phyloP scores from a whole-genome alignment of 805 yeast genomes.

The Ogataea trehaloabstinens region DNA sequence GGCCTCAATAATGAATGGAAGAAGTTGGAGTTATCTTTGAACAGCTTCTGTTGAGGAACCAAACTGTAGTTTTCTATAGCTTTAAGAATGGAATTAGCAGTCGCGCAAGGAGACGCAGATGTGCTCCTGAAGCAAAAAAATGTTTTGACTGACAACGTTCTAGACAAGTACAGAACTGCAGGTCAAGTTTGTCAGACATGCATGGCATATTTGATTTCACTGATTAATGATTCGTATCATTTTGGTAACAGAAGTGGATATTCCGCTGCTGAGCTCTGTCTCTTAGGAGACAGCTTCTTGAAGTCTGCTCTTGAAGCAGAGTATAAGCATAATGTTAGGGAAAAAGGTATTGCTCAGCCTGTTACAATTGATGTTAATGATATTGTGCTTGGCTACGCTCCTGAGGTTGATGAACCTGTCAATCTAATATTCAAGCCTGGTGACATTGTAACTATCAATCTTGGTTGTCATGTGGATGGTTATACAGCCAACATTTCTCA shows the following conservation, averaged over 20 bases:
- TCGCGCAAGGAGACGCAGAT: slow-evolving; percentile 72
- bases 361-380: slow-evolving; percentile 84
- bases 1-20: too few relatives aligned
- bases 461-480: slow-evolving; percentile 95
- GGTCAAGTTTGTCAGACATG: slow-evolving; percentile 89
- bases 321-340: slow-evolving; percentile 64
- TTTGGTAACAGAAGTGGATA: slow-evolving; percentile 46
- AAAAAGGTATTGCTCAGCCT: slow-evolving; percentile 93
- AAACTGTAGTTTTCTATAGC: too few relatives aligned
- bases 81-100: slow-evolving; percentile 63
- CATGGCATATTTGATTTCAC: slow-evolving; percentile 58
- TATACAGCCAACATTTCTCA: slow-evolving; percentile 86
- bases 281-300: slow-evolving; percentile 77
- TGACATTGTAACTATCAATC: slow-evolving; percentile 77
- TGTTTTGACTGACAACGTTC: slow-evolving; percentile 54
- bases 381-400: slow-evolving; percentile 75
- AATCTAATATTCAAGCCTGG: slow-evolving; percentile 60
- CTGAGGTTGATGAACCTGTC: slow-evolving; percentile 68
- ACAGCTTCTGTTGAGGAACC: too few relatives aligned
- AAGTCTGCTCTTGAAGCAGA: slow-evolving; percentile 54
- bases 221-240: slow-evolving; percentile 76
- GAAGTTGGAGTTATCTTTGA: too few relatives aligned
- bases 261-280: slow-evolving; percentile 70
- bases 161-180: slow-evolving; percentile 84
- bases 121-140: slow-evolving; percentile 71